Evolutionary conservation across 78 protist genomes (phyloP).

Genomic region (Speleostelium caveatum): DNA sequence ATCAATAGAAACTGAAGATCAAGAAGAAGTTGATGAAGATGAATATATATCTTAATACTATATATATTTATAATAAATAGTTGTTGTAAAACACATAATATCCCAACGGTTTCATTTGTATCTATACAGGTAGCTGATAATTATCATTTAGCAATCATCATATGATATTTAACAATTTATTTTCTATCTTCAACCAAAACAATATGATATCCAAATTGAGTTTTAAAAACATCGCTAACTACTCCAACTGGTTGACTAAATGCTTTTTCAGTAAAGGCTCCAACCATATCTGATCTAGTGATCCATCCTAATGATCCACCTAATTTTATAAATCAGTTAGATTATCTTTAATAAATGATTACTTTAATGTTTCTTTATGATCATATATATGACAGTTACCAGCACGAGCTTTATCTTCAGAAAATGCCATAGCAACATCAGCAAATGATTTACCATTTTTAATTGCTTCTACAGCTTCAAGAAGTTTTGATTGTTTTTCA

Average conservation of each 20-base stretch:
- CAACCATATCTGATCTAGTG: conserved; percentile 19
- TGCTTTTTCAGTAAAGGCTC: conserved; percentile 46
- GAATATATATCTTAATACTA: too few relatives aligned
- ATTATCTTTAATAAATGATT: too few relatives aligned
- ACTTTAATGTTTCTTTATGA: too few relatives aligned
- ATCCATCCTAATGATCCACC: conserved; percentile 41
- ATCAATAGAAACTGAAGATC: conserved; percentile 11
- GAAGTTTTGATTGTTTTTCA: conserved; percentile 53
- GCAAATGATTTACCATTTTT: conserved; percentile 11
- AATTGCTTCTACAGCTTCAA: conserved; percentile 19
- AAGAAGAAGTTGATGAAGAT: conserved; percentile 19
- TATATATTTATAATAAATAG: too few relatives aligned
- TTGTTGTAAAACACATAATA: too few relatives aligned
- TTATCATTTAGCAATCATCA: too few relatives aligned
- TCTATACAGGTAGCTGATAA: too few relatives aligned
- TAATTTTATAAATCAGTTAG: too few relatives aligned
- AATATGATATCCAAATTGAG: conserved; percentile 10
- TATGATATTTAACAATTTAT: neutral
- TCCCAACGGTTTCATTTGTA: too few relatives aligned
- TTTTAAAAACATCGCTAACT: neutral
- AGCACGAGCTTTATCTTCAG: conserved; percentile 43
- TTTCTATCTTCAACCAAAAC: conserved; percentile 27
- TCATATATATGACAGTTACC: too few relatives aligned
- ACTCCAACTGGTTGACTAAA: conserved; percentile 55
- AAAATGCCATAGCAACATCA: conserved; percentile 1